phyloP scores from a whole-genome alignment of 2,329 filamentous ascomycete genomes.

The Penicillium sp. region DNA sequence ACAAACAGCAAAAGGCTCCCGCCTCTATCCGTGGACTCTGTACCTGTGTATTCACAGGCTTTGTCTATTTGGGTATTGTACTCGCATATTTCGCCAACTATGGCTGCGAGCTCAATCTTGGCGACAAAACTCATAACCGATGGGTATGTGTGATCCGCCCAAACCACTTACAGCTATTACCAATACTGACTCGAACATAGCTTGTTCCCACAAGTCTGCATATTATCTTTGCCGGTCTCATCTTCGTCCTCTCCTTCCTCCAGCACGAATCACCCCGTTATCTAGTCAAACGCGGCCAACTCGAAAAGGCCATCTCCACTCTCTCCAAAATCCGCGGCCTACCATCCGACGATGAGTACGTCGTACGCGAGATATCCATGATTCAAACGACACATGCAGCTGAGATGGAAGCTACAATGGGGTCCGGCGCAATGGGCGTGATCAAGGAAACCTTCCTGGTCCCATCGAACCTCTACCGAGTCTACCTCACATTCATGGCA shows the following conservation, averaged over 20 bases:
- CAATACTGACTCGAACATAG: constrained; percentile 15
- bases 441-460: constrained; percentile 60
- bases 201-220: constrained; percentile 63
- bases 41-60: constrained; percentile 60
- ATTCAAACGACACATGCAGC: constrained; percentile 60
- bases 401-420: constrained; percentile 62
- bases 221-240: constrained; percentile 66
- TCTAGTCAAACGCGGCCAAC: constrained; percentile 56
- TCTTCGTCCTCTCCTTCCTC: constrained; percentile 60
- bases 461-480: constrained; percentile 61
- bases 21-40: constrained; percentile 63
- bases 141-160: constrained; percentile 42
- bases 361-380: constrained; percentile 52
- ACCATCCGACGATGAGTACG: constrained; percentile 51
- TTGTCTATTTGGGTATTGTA: constrained; percentile 62
- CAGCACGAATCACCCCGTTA: constrained; percentile 63
- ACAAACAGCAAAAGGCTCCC: constrained; percentile 38
- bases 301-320: constrained; percentile 40
- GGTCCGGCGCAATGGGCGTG: constrained; percentile 55
- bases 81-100: constrained; percentile 70
- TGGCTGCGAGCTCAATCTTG: constrained; percentile 48
- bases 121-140: constrained; percentile 33
- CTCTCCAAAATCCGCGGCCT: constrained; percentile 53
- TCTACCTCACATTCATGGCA: constrained; percentile 59
- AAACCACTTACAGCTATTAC: background rate